Conservation (phyloP, 257 asterid genomes). For the Salvia rosmarinus region DNA sequence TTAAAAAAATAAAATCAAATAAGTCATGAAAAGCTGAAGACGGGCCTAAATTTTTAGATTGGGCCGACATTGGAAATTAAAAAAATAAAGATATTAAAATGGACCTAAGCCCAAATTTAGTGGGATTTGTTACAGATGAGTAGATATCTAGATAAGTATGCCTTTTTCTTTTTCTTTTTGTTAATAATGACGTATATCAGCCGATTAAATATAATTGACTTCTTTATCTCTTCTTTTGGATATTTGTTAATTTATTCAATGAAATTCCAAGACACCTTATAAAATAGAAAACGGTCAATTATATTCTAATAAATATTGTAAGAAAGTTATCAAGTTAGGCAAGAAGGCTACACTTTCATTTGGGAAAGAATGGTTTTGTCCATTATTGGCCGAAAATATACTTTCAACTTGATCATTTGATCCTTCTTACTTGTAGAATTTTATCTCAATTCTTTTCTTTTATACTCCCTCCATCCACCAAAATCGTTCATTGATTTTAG, state of each 20-base stretch:
- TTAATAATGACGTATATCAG: neutral
- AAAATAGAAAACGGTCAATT: neutral
- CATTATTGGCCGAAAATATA: neutral
- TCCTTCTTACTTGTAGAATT: no score
- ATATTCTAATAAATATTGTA: neutral
- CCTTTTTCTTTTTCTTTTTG: neutral
- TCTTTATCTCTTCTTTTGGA: neutral
- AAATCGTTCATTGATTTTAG: no score
- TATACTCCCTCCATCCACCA: no score
- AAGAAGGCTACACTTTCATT: neutral
- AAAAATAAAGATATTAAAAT: no score
- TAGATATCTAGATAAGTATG: no score
- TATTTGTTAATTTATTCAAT: neutral
- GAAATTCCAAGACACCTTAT: neutral
- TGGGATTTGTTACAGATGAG: neutral
- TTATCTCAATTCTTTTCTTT: no score
- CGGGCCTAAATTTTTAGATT: no score
- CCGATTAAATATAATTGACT: neutral
- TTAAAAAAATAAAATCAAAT: no score
- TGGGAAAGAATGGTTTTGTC: neutral
- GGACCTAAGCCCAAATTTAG: neutral
- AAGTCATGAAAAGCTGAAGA: no score
- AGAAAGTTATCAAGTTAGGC: neutral
- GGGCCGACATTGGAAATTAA: no score
- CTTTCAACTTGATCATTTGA: no score